These are phyloP conservation scores for Epicoccum sorghinum DNA, from an alignment of 2,329 filamentous ascomycete species.

Conservation along the genomic window DNA sequence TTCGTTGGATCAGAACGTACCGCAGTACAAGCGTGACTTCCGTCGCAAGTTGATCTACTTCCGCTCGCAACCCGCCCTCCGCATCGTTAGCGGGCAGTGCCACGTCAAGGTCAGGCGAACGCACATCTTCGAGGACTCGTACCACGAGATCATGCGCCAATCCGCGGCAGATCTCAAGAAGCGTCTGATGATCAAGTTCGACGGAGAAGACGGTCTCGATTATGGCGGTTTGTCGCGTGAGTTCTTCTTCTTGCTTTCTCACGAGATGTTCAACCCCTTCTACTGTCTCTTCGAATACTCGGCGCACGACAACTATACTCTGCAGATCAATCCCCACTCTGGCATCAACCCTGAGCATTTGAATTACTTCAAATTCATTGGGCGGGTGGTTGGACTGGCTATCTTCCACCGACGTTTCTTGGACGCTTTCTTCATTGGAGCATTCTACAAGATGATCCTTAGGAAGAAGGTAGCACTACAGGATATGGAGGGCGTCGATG, in stretches of 20 bases:
- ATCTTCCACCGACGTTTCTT: conserved; percentile 98
- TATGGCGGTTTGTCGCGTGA: conserved; percentile 95
- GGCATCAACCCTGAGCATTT: conserved; percentile 99
- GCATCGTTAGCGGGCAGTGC: conserved; percentile 94
- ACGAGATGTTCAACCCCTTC: conserved; percentile 99
- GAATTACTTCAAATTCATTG: conserved; percentile 99
- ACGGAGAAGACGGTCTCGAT: conserved; percentile 96
- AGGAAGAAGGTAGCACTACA: conserved; percentile 88
- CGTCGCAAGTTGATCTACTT: conserved; percentile 98
- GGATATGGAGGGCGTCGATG: conserved; percentile 99
- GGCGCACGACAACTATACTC: conserved; percentile 98
- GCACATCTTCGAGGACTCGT: conserved; percentile 98
- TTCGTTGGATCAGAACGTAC: conserved; percentile 95
- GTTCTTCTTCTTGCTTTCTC: conserved; percentile 98
- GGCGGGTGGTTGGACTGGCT: conserved; percentile 91
- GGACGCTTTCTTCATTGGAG: conserved; percentile 98
- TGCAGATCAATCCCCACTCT: conserved; percentile 99
- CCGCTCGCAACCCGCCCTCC: conserved; percentile 93
- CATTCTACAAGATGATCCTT: conserved; percentile 99
- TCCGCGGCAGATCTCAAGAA: conserved; percentile 97
- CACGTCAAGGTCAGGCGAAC: conserved; percentile 97
- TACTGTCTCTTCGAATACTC: conserved; percentile 99
- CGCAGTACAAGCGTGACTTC: conserved; percentile 99
- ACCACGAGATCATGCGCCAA: conserved; percentile 97
- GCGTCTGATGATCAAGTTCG: conserved; percentile 98